phyloP scores from a whole-genome alignment of 176 grass and related monocot species.

The Themeda triandra region DNA sequence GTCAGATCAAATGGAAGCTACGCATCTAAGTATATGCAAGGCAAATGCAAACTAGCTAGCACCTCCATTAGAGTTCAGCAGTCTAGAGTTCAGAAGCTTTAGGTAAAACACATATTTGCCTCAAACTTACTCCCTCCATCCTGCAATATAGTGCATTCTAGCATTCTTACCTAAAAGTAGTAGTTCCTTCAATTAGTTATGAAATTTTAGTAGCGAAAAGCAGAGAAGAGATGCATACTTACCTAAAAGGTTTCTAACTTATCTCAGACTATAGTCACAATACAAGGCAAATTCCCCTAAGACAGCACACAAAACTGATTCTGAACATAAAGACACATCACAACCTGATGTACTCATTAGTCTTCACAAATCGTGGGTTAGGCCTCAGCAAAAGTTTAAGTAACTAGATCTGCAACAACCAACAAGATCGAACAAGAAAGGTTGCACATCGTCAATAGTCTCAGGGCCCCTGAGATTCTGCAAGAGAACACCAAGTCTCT shows the following conservation, averaged over 20 bases:
- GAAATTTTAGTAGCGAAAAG: too few species aligned
- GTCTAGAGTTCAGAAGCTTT: too few species aligned
- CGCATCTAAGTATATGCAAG: not conserved
- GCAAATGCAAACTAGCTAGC: not conserved
- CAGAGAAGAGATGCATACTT: too few species aligned
- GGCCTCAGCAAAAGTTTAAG: not conserved
- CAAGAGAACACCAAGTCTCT: not conserved
- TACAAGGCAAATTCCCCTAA: not conserved
- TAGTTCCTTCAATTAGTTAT: too few species aligned
- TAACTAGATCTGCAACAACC: not conserved
- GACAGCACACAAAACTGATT: not conserved
- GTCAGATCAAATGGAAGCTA: not conserved
- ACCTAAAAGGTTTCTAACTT: too few species aligned
- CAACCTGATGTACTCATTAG: not conserved
- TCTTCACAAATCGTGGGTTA: not conserved
- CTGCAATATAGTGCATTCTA: too few species aligned
- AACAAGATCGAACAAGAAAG: not conserved
- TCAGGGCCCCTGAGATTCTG: not conserved
- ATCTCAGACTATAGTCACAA: not conserved
- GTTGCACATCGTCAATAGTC: not conserved
- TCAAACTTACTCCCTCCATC: too few species aligned
- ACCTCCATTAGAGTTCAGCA: not conserved
- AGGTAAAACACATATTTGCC: too few species aligned
- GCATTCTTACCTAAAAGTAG: too few species aligned
- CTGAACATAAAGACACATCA: not conserved